A percentile compares a stretch with the other conserved stretches of the same genome.
Evolutionary conservation across 352 stramenopile genomes (phyloP).

Genomic region (Phytophthora megakarya): DNA sequence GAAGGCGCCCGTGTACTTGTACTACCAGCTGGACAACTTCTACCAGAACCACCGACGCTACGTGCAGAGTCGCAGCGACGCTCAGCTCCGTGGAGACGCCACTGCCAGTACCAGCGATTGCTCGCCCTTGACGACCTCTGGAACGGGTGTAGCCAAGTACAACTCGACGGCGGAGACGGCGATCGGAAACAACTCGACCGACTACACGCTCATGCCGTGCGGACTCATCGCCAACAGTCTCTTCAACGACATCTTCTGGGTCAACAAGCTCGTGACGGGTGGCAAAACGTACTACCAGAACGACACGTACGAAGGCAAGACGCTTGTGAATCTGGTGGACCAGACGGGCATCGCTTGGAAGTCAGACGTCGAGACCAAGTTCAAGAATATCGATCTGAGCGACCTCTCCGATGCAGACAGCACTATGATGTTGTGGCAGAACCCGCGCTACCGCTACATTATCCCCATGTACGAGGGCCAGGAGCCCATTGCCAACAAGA

Average conservation of each 20-base stretch:
- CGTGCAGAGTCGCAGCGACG: slow-evolving; percentile 88
- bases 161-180: slow-evolving; percentile 59
- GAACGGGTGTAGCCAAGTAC: slow-evolving; percentile 62
- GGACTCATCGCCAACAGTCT: slow-evolving; percentile 98
- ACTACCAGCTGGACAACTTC: slow-evolving; percentile 99
- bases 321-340: slow-evolving; percentile 88
- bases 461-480: slow-evolving; percentile 73
- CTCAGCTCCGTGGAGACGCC: slow-evolving; percentile 85
- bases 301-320: slow-evolving; percentile 54
- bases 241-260: slow-evolving; percentile 97
- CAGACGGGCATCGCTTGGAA: slow-evolving; percentile 97
- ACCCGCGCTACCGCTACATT: slow-evolving; percentile 79
- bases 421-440: slow-evolving; percentile 85
- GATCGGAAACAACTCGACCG: slow-evolving; percentile 43
- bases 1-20: slow-evolving; percentile 95
- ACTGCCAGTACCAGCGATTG: slow-evolving; percentile 74
- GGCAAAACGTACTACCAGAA: slow-evolving; percentile 66
- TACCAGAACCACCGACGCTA: slow-evolving; percentile 99
- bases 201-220: slow-evolving; percentile 95
- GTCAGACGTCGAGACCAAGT: slow-evolving; percentile 96
- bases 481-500: slow-evolving; percentile 70
- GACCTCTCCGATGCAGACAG: slow-evolving; percentile 42
- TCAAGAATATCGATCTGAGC: slow-evolving; percentile 88
- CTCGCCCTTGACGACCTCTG: slow-evolving; percentile 67
- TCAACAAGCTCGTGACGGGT: slow-evolving; percentile 67